Conservation (phyloP, 169 alveolate species). For the Amoebophrya sp. region DNA sequence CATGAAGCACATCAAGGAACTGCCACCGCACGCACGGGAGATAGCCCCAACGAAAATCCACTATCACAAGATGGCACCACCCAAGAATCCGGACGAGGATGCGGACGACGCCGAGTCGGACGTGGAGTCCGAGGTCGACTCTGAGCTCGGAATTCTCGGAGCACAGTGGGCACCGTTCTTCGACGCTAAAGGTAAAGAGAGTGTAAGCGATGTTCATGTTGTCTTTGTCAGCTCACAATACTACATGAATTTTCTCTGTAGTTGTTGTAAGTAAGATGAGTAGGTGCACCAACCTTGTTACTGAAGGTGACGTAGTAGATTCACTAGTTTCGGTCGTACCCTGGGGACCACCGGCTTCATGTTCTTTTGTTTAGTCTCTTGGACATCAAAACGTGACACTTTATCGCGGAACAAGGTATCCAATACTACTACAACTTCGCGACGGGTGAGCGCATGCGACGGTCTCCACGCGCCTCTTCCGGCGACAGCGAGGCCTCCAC, state of each 20-base stretch:
- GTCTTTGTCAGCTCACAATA: no score
- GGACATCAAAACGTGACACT: no score
- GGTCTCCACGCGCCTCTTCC: neutral
- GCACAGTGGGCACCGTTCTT: constrained; percentile 31
- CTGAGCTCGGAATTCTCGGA: neutral
- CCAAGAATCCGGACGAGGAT: neutral
- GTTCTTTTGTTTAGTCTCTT: no score
- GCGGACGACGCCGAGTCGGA: neutral
- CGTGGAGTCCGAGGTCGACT: neutral
- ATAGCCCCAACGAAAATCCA: neutral
- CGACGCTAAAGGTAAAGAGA: constrained; percentile 22
- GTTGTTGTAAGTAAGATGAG: no score
- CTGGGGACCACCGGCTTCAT: no score
- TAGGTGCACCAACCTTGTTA: no score
- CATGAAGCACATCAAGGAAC: constrained; percentile 32
- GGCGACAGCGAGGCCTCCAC: neutral
- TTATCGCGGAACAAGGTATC: no score
- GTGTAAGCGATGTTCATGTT: no score
- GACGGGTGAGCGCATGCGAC: constrained; percentile 8
- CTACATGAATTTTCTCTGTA: no score
- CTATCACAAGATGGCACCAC: neutral
- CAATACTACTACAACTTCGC: constrained; percentile 28
- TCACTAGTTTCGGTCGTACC: no score
- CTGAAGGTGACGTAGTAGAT: no score
- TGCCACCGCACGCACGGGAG: neutral